phyloP scores from a whole-genome alignment of 2,329 filamentous ascomycete genomes.

The Clarireedia homoeocarpa region DNA sequence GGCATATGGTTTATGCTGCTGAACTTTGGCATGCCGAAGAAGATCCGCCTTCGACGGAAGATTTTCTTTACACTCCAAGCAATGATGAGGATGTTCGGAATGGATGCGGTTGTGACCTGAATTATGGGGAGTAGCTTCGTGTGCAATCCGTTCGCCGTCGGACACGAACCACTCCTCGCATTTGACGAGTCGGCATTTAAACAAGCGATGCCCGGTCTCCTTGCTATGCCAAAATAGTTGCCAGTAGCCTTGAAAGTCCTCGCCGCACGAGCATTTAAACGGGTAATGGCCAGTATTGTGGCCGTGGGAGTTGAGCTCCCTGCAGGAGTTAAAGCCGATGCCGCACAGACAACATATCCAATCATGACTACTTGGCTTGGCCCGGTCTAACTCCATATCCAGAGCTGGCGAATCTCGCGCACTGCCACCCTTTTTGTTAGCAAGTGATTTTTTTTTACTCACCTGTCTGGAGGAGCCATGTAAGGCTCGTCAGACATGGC shows the following conservation, averaged over 20 bases:
- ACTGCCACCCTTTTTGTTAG: constrained; percentile 23
- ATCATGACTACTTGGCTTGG: too few species aligned
- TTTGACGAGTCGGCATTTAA: background rate
- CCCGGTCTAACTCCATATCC: too few species aligned
- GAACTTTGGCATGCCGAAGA: constrained; percentile 11
- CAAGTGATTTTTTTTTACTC: constrained; percentile 10
- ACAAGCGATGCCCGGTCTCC: background rate
- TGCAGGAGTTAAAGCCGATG: too few species aligned
- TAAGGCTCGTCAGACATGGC: background rate
- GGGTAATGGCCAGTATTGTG: background rate
- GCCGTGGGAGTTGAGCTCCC: background rate
- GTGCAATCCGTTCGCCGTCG: constrained; percentile 3
- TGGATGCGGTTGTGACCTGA: constrained; percentile 5
- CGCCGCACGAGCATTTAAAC: background rate
- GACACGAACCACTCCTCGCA: constrained; percentile 10
- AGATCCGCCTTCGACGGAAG: constrained; percentile 7
- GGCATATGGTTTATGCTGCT: constrained; percentile 13
- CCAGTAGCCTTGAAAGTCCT: background rate
- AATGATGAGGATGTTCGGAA: constrained; percentile 3
- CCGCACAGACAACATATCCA: too few species aligned
- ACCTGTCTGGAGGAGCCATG: constrained; percentile 14
- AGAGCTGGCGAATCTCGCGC: too few species aligned
- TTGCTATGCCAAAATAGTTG: background rate
- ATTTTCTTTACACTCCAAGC: constrained; percentile 11
- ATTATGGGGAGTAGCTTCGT: constrained; percentile 7